Conservation (phyloP, 148 eudicot species). For the Arctostaphylos glauca region DNA sequence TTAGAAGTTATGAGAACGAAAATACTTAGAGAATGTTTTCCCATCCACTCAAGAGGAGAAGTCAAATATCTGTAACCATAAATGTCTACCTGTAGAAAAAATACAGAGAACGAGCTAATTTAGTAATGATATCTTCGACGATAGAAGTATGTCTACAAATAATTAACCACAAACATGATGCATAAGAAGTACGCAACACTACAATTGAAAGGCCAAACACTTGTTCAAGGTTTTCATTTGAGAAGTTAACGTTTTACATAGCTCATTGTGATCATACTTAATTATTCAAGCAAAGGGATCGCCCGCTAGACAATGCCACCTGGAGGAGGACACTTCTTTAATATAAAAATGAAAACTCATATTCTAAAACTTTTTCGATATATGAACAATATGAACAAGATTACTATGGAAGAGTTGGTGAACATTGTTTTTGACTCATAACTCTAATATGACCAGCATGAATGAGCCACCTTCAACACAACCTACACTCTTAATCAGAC, state of each 20-base stretch:
- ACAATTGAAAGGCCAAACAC: constrained; percentile 4
- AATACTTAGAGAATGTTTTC: constrained; percentile 69
- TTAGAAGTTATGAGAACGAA: constrained; percentile 65
- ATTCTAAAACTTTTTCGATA: too few species aligned
- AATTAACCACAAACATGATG: not conserved
- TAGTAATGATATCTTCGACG: not conserved
- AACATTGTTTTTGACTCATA: too few species aligned
- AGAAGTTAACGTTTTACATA: not conserved
- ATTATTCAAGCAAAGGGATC: not conserved
- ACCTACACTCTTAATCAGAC: too few species aligned
- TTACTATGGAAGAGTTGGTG: too few species aligned
- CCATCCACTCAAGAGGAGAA: constrained; percentile 68
- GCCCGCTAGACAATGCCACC: too few species aligned
- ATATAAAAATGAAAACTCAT: too few species aligned
- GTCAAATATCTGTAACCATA: constrained; percentile 46
- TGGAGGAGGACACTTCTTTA: too few species aligned
- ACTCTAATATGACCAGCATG: too few species aligned
- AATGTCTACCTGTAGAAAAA: constrained; percentile 64
- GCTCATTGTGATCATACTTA: not conserved
- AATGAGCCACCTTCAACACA: too few species aligned
- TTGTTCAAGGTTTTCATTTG: not conserved
- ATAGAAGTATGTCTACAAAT: not conserved
- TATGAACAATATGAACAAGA: too few species aligned
- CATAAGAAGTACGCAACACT: not conserved
- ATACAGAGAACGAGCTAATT: not conserved